Base-by-base conservation (phyloP, 257 asterid genomes). In the Craterostigma plantagineum region DNA sequence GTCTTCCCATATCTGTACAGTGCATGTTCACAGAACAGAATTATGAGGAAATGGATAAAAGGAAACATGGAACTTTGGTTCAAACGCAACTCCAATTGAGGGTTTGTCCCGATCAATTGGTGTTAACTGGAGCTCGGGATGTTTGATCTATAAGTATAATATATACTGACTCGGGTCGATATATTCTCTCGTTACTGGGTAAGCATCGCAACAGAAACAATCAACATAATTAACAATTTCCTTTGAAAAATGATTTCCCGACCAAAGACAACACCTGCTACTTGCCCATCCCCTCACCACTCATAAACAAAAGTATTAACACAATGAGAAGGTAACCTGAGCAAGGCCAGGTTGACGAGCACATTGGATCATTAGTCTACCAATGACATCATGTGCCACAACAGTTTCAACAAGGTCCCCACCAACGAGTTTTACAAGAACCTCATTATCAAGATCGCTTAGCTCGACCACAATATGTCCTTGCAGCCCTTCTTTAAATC, bases 291-390 rank as follows among this genome's bases (percentile, higher is more conserved):
- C 30, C 30, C 30, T n/a, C n/a, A 6, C 30, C 6, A 23, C 30
- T 2, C 6, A 6, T 23, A 2, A 23, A 23, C 30, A 23, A 23
- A n/a, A 23, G 30, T 23, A 23, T 6, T 14, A 52, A 45, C 14
- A 46, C 8, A 37, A 45, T 48, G 18, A 51, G 38, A 46, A 66
- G 62, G 50, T 63, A 67, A 81, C 95, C 92, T 78, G 92, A n/a
- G 92, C 95, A 51, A 82, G 92, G 48, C 95, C 95, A 45, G 95
- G 95, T 54, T 82, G 95, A 16, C 92, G 75, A 59, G 95, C 95
- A 69, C 95, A 82, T 52, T 82, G 95, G 51, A 82, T 82, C 95
- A 82, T 82, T 62, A 82, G 64, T 52, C 95, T 70, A 53, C 95
- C 95, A 54, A 79, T 82, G 43, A 79, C 95, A 55, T 82, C 95